Evolutionary conservation across 805 yeast species (phyloP).

Genomic region (Ogataea methylovora): DNA sequence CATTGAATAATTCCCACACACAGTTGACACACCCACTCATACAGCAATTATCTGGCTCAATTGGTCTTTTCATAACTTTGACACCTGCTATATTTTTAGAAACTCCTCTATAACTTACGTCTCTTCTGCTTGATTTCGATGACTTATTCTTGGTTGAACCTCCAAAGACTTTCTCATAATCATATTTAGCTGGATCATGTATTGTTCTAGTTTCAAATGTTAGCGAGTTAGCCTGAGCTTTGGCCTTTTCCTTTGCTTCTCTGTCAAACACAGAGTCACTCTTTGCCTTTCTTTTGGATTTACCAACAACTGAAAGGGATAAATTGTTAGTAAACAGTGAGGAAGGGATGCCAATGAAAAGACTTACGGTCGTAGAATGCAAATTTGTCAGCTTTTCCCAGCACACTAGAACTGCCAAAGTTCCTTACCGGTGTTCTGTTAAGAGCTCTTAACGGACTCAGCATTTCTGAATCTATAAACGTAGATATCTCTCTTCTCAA

Average conservation of each 20-base stretch:
- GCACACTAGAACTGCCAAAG: not conserved
- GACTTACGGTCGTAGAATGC: not conserved
- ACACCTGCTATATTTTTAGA: slow-evolving; percentile 50
- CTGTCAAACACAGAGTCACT: no score
- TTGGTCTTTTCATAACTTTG: slow-evolving; percentile 73
- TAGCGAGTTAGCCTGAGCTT: not conserved
- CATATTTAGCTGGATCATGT: slow-evolving; percentile 10
- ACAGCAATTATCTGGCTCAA: slow-evolving; percentile 93
- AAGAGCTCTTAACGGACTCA: no score
- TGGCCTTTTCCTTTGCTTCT: no score
- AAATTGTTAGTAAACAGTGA: not conserved
- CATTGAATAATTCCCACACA: slow-evolving; percentile 91
- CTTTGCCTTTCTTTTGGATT: no score
- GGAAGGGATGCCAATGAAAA: no score
- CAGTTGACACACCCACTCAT: slow-evolving; percentile 97
- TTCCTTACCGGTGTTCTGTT: not conserved
- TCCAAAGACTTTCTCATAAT: slow-evolving; percentile 22
- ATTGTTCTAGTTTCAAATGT: slow-evolving; percentile 19
- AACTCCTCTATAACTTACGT: slow-evolving; percentile 26
- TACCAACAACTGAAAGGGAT: no score
- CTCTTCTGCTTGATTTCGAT: slow-evolving; percentile 26
- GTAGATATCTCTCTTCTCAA: no score
- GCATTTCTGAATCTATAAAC: no score
- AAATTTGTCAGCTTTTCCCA: not conserved
- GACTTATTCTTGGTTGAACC: slow-evolving; percentile 22